These are phyloP conservation scores for Crataegus laevigata DNA, from an alignment of 306 rosid species.

Conservation along the genomic window DNA sequence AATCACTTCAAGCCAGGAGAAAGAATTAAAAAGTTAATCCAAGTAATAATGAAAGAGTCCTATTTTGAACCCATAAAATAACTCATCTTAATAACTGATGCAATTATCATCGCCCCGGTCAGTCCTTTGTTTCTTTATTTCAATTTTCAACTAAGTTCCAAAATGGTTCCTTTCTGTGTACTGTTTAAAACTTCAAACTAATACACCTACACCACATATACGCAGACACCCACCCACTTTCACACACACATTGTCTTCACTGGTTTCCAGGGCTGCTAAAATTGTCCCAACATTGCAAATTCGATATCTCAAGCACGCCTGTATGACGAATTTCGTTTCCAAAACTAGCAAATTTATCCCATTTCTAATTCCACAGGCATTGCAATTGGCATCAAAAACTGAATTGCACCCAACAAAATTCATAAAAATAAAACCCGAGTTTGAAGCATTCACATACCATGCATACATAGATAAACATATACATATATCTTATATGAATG, in stretches of 20 bases:
- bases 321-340: not conserved
- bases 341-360: not conserved
- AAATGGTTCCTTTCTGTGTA: not conserved
- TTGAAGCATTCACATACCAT: not conserved
- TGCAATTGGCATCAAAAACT: not conserved
- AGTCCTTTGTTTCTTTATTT: not conserved
- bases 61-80: not conserved
- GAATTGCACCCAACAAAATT: not conserved
- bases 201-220: not conserved
- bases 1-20: slow-evolving; percentile 2
- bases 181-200: not conserved
- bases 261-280: not conserved
- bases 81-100: not conserved
- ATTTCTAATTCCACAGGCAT: not conserved
- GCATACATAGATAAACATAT: no score
- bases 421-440: not conserved
- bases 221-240: no score
- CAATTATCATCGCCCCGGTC: not conserved
- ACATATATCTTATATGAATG: not conserved
- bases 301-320: not conserved
- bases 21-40: slow-evolving; percentile 1
- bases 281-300: not conserved
- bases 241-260: not conserved
- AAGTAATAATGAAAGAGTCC: not conserved
- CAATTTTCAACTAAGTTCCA: not conserved